Evolutionary conservation across 1,284 basidiomycete genomes (phyloP).

Genomic region (Mycosarcoma mackinlayi): DNA sequence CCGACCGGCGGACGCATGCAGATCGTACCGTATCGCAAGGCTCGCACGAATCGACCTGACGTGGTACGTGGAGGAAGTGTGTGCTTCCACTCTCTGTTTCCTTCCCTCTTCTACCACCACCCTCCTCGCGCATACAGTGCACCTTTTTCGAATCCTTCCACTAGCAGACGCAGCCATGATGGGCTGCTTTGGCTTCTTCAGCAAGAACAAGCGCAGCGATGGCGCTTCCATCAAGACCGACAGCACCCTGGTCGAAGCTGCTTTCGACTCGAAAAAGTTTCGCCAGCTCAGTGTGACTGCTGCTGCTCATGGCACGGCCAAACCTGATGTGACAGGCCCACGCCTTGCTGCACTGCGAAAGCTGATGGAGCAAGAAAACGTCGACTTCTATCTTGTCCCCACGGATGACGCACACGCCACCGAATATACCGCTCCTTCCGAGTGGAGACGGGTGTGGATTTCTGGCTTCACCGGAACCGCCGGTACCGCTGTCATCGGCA

Average conservation of each 20-base stretch:
- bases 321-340: slow-evolving; percentile 36
- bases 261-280: slow-evolving; percentile 18
- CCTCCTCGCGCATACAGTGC: no score
- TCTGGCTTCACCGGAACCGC: slow-evolving; percentile 87
- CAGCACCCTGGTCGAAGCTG: slow-evolving; percentile 33
- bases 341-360: slow-evolving; percentile 73
- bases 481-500: slow-evolving; percentile 81
- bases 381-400: slow-evolving; percentile 73
- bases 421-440: slow-evolving; percentile 83
- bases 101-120: neutral
- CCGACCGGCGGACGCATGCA: no score
- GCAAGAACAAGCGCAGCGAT: slow-evolving; percentile 19
- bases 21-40: no score
- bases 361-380: slow-evolving; percentile 46
- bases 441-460: slow-evolving; percentile 85
- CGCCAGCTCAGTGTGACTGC: slow-evolving; percentile 6
- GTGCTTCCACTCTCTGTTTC: no score
- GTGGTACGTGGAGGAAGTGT: neutral
- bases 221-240: slow-evolving; percentile 37
- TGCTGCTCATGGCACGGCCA: neutral
- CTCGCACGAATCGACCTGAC: slow-evolving; percentile 8
- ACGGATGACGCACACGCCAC: slow-evolving; percentile 89
- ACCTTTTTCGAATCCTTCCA: no score
- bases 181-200: slow-evolving; percentile 45
- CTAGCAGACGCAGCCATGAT: no score